These are phyloP conservation scores for Casuarina glauca DNA, from an alignment of 306 rosid genomes.

Conservation along the genomic window DNA sequence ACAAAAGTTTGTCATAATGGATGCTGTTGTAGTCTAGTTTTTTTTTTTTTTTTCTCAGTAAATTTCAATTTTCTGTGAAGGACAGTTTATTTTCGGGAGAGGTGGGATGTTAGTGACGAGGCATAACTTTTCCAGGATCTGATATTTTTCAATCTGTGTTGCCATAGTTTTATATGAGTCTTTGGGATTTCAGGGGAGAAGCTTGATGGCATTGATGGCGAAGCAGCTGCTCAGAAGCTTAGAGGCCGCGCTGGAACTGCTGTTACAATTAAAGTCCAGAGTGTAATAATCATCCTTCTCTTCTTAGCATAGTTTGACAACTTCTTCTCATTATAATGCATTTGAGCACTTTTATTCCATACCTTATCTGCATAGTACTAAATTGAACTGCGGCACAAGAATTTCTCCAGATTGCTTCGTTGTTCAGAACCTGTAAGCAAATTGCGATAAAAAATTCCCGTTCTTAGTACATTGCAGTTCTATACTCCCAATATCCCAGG, in stretches of 20 bases:
- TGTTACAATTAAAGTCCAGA: conserved; percentile 71
- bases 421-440: not conserved
- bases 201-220: conserved; percentile 78
- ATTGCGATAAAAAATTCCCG: not conserved
- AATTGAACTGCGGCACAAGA: not conserved
- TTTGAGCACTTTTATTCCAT: not conserved
- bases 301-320: conserved; percentile 12
- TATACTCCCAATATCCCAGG: not conserved
- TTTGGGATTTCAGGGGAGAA: conserved; percentile 58
- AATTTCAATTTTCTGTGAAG: not conserved
- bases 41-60: not conserved
- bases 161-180: conserved; percentile 22
- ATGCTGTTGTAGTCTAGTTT: not conserved
- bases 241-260: conserved; percentile 91
- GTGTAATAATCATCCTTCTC: conserved; percentile 28
- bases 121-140: not conserved
- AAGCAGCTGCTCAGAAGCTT: conserved; percentile 78
- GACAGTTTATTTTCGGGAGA: not conserved
- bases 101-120: not conserved
- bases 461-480: not conserved
- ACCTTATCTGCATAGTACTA: not conserved
- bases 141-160: conserved; percentile 3
- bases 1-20: no score
- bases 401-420: no score
- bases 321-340: not conserved